These are phyloP conservation scores for Arachis stenosperma DNA, from an alignment of 306 rosid genomes.

Conservation along the genomic window DNA sequence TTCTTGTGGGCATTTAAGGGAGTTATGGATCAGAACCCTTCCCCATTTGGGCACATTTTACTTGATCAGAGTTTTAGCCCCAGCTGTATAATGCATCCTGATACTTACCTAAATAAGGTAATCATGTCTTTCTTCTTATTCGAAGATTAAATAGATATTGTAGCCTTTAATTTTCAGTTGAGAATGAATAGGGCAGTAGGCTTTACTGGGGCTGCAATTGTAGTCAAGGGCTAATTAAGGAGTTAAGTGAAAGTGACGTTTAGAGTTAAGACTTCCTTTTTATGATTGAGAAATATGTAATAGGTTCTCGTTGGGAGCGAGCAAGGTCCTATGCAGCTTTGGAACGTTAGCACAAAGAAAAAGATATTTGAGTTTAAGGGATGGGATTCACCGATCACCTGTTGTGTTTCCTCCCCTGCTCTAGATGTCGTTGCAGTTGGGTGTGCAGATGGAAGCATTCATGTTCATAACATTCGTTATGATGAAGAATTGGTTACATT, in stretches of 20 bases:
- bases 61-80: conserved; percentile 61
- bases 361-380: conserved; percentile 84
- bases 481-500: conserved; percentile 82
- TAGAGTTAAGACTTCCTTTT: not conserved
- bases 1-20: conserved; percentile 86
- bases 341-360: conserved; percentile 90
- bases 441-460: conserved; percentile 85
- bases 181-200: too few relatives aligned
- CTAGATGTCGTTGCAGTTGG: conserved; percentile 92
- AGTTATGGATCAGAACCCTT: conserved; percentile 51
- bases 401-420: conserved; percentile 91
- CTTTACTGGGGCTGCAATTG: too few relatives aligned
- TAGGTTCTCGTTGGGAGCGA: conserved; percentile 88
- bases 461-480: conserved; percentile 74
- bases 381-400: conserved; percentile 77
- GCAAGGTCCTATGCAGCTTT: conserved; percentile 86
- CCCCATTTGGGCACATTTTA: conserved; percentile 61
- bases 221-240: not conserved
- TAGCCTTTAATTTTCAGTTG: not conserved
- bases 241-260: not conserved
- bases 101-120: conserved; percentile 92
- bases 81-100: conserved; percentile 82
- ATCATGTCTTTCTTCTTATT: conserved; percentile 17
- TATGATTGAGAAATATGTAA: conserved; percentile 36
- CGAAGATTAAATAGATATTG: conserved; percentile 6